Base-by-base conservation (phyloP, 1,284 basidiomycete genomes). In the Sanghuangporus baumii region DNA sequence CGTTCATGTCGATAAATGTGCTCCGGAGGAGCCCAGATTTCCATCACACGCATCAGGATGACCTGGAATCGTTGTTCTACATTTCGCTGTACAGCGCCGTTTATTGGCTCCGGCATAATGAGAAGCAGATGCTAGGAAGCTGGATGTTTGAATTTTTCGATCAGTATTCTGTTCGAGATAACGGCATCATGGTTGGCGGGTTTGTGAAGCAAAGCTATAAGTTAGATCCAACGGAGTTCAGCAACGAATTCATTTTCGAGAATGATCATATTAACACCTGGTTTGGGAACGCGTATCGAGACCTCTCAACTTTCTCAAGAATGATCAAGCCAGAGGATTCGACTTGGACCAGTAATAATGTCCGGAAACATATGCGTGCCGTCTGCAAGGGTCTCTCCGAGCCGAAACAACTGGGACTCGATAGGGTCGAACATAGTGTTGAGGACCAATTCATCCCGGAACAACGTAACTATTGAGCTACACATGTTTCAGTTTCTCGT, bases 11-110 rank as follows among this genome's bases (percentile, higher is more conserved):
- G 9, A 16, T 2, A 20, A 18, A 16, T 2, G 8, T 23, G 6
- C 52, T 36, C 8, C 62, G 73, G 0, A 0, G 36, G 7, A 16
- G 69, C 7, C 61, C 64, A 5, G 11, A 16, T 2, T 68, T 68
- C 34, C n/a, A 52, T 0, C 71, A 76, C 55, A 62, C 57, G 0
- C 47, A 74, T 5, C 67, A 70, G 31, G 75, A 76, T 58, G 74
- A 76, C 55, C 60, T 76, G 5, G 74, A 76, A 62, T 76, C 74
- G 0, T 70, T 75, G 61, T 66, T 75, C 41, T 70, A 69, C 48
- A 59, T 76, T 20, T 58, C 72, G 6, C 51, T 72, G 1, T 69
- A 65, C 46, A 20, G 52, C 23, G 18, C 12, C 47, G 47, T 48
- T 8, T n/a, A n/a, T 8, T 48, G 47, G 47, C 40, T 41, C 11